A percentile compares a stretch with the other conserved stretches of the same genome.
Conservation (phyloP, 768 basidiomycete species). For the Lactarius pseudohatsudake region DNA sequence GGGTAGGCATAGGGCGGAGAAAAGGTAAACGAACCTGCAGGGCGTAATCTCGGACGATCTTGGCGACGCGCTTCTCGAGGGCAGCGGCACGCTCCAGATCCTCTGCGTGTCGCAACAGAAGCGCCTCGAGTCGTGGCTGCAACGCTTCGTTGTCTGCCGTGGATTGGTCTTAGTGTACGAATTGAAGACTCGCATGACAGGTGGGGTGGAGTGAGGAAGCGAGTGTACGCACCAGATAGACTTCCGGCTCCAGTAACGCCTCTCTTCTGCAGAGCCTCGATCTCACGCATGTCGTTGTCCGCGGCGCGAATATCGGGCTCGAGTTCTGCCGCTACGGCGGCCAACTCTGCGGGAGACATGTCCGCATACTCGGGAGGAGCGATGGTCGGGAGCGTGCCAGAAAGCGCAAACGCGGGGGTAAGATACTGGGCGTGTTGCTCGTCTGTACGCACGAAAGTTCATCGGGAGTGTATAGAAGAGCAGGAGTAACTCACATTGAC, state of each 20-base stretch:
- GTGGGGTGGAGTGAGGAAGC: no score
- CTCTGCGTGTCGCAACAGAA: slow-evolving; percentile 59
- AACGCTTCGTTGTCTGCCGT: slow-evolving; percentile 58
- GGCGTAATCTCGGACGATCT: slow-evolving; percentile 66
- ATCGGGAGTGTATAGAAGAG: background rate
- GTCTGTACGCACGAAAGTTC: slow-evolving; percentile 44
- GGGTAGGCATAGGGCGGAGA: background rate
- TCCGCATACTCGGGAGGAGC: slow-evolving; percentile 55
- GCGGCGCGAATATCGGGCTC: slow-evolving; percentile 81
- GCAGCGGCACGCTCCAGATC: slow-evolving; percentile 54
- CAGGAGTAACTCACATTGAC: slow-evolving; percentile 53
- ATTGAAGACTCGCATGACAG: background rate
- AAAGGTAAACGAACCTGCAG: slow-evolving; percentile 52
- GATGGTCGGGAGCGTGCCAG: slow-evolving; percentile 51
- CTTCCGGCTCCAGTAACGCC: slow-evolving; percentile 74
- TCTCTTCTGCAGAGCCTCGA: slow-evolving; percentile 65
- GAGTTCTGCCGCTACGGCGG: slow-evolving; percentile 73
- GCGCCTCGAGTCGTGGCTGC: slow-evolving; percentile 61
- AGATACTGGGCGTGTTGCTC: slow-evolving; percentile 74
- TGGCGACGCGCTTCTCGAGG: slow-evolving; percentile 65
- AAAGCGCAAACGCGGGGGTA: slow-evolving; percentile 73
- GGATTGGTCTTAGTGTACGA: background rate
- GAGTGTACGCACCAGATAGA: slow-evolving; percentile 48
- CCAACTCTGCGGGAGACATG: slow-evolving; percentile 67
- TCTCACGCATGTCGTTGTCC: slow-evolving; percentile 79